Percentiles rank a stretch among this genome's conserved stretches.
Evolutionary conservation across 2,329 filamentous ascomycete genomes (phyloP).

Genomic region (Volutella citrinella): DNA sequence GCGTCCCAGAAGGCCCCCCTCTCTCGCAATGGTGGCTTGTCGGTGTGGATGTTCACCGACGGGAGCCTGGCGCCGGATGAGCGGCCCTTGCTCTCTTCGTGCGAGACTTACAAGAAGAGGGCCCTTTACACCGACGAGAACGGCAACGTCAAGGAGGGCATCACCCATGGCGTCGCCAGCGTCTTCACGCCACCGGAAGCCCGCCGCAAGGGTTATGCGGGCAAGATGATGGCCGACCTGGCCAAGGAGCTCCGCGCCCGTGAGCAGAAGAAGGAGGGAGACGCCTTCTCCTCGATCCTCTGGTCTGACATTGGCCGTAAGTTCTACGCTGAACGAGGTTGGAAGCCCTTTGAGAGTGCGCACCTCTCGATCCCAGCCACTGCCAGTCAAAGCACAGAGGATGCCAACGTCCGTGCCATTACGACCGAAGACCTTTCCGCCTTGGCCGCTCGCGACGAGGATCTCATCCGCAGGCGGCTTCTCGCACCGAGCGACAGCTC

Average conservation of each 20-base stretch:
- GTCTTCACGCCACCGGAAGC: slow-evolving; percentile 71
- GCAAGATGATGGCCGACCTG: slow-evolving; percentile 69
- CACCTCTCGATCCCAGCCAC: slow-evolving; percentile 61
- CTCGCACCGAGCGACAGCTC: slow-evolving; percentile 20
- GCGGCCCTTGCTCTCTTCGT: slow-evolving; percentile 59
- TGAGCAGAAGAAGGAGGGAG: slow-evolving; percentile 26
- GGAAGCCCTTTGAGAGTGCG: slow-evolving; percentile 69
- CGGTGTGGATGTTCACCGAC: slow-evolving; percentile 63
- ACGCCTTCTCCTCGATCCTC: slow-evolving; percentile 67
- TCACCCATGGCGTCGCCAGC: slow-evolving; percentile 72
- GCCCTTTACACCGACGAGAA: slow-evolving; percentile 43
- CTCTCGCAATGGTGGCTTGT: slow-evolving; percentile 55
- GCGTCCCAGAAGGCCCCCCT: slow-evolving; percentile 57
- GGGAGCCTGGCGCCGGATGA: slow-evolving; percentile 31
- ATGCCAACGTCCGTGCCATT: slow-evolving; percentile 40
- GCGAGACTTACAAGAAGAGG: slow-evolving; percentile 61
- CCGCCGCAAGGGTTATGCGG: slow-evolving; percentile 72
- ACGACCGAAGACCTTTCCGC: slow-evolving; percentile 57
- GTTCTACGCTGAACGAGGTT: slow-evolving; percentile 77
- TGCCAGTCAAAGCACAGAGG: slow-evolving; percentile 25
- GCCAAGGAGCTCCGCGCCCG: slow-evolving; percentile 37
- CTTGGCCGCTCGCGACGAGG: slow-evolving; percentile 63
- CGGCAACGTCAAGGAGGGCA: slow-evolving; percentile 45
- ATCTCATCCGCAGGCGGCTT: slow-evolving; percentile 56
- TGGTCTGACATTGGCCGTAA: slow-evolving; percentile 83